A percentile compares a stretch with the other conserved stretches of the same genome.
These are phyloP conservation scores for Zygotorulaspora sp. DNA, from an alignment of 805 yeast genomes.

Conservation along the genomic window DNA sequence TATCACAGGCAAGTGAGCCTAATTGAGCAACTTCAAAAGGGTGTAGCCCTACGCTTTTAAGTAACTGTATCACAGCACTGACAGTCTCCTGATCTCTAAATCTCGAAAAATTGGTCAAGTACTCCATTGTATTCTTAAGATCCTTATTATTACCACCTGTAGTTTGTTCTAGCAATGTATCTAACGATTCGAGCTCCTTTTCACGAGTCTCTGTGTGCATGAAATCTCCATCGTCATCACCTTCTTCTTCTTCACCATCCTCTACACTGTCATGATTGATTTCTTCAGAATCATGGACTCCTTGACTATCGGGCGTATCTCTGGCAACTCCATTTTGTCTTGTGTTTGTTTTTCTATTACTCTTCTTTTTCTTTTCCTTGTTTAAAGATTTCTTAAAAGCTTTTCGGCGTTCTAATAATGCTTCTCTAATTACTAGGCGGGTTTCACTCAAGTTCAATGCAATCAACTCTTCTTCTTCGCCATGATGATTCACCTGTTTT, in stretches of 20 bases:
- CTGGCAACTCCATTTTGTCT: background rate
- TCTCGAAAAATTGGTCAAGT: constrained; percentile 77
- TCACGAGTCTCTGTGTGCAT: constrained; percentile 48
- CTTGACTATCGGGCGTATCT: background rate
- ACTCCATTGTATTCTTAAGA: constrained; percentile 85
- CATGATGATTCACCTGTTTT: constrained; percentile 75
- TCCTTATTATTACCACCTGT: constrained; percentile 78
- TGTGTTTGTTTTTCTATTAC: constrained; percentile 1
- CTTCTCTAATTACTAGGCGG: constrained; percentile 82
- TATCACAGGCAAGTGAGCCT: constrained; percentile 89
- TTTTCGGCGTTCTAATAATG: constrained; percentile 67
- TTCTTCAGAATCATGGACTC: constrained; percentile 26
- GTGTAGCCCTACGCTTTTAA: constrained; percentile 72
- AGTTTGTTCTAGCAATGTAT: constrained; percentile 32
- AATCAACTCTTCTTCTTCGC: constrained; percentile 68
- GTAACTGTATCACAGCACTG: constrained; percentile 83
- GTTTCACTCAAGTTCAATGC: constrained; percentile 89
- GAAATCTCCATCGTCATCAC: constrained; percentile 34
- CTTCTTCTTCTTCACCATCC: constrained; percentile 9
- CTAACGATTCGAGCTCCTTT: constrained; percentile 36
- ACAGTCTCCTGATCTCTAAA: constrained; percentile 91
- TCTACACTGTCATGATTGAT: constrained; percentile 9
- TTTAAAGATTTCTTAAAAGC: constrained; percentile 42
- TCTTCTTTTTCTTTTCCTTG: constrained; percentile 13
- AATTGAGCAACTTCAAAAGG: constrained; percentile 92